phyloP scores from a whole-genome alignment of 345 rosid genomes.

The Moricandia arvensis region DNA sequence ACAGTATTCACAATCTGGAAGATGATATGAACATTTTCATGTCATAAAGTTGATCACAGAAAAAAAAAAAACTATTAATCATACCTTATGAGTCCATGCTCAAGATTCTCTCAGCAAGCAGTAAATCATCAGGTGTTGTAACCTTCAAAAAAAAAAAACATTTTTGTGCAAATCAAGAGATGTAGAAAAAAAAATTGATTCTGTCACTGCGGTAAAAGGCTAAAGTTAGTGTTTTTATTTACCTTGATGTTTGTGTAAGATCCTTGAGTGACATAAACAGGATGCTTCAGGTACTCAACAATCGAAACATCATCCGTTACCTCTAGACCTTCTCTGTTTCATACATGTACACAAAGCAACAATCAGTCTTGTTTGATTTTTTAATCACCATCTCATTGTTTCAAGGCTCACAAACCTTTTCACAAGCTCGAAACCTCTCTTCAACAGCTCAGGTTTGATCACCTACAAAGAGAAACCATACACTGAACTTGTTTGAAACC shows the following conservation, averaged over 20 bases:
- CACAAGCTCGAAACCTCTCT: constrained; percentile 81
- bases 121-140: constrained; percentile 90
- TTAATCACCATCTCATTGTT: neutral
- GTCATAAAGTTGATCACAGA: neutral
- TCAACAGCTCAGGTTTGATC: constrained; percentile 74
- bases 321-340: too few species aligned
- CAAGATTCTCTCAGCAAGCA: constrained; percentile 84
- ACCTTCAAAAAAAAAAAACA: constrained; percentile 47
- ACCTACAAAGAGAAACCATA: constrained; percentile 48
- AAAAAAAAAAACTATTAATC: neutral
- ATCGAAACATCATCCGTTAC: too few species aligned
- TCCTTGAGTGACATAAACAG: too few species aligned
- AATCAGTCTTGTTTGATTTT: too few species aligned
- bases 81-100: constrained; percentile 30
- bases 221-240: too few species aligned
- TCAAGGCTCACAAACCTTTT: constrained; percentile 52
- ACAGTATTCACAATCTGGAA: neutral
- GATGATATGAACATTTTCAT: neutral
- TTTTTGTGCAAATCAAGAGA: neutral
- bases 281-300: too few species aligned
- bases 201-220: too few species aligned
- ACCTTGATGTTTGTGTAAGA: too few species aligned
- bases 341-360: too few species aligned
- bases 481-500: neutral
- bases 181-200: too few species aligned